phyloP scores from a whole-genome alignment of 2,329 filamentous ascomycete species.

The Alternaria sp. region DNA sequence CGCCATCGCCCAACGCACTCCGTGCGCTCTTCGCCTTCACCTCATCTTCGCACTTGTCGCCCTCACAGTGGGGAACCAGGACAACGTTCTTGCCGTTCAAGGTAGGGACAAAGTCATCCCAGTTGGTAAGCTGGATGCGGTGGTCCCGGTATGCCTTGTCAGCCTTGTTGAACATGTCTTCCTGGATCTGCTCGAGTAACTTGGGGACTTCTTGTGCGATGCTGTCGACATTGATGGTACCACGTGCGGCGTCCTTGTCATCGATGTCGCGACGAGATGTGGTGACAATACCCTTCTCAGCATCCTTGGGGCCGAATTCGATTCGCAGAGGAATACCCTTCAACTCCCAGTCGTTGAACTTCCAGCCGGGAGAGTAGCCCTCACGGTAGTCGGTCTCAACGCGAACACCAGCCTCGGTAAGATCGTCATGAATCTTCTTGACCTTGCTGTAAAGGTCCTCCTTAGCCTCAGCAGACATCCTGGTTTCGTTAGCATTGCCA shows the following conservation, averaged over 20 bases:
- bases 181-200: slow-evolving; percentile 88
- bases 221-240: slow-evolving; percentile 76
- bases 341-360: slow-evolving; percentile 99
- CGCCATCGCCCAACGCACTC: slow-evolving; percentile 71
- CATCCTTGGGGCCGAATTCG: slow-evolving; percentile 95
- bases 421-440: slow-evolving; percentile 69
- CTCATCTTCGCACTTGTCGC: slow-evolving; percentile 84
- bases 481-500: slow-evolving; percentile 15
- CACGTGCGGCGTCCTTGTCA: slow-evolving; percentile 67
- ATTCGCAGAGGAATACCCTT: slow-evolving; percentile 93
- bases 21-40: slow-evolving; percentile 92
- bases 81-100: slow-evolving; percentile 93
- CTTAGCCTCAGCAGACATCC: slow-evolving; percentile 71
- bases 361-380: slow-evolving; percentile 90
- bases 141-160: slow-evolving; percentile 80
- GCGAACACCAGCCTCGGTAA: slow-evolving; percentile 77
- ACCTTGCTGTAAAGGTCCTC: slow-evolving; percentile 78
- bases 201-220: slow-evolving; percentile 75
- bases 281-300: slow-evolving; percentile 81
- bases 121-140: slow-evolving; percentile 78
- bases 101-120: slow-evolving; percentile 89
- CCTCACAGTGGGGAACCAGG: slow-evolving; percentile 88
- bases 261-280: slow-evolving; percentile 84
- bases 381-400: slow-evolving; percentile 84
- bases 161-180: slow-evolving; percentile 78